These are phyloP conservation scores for Teunomyces lycoperdinae DNA, from an alignment of 805 yeast species.

Conservation along the genomic window DNA sequence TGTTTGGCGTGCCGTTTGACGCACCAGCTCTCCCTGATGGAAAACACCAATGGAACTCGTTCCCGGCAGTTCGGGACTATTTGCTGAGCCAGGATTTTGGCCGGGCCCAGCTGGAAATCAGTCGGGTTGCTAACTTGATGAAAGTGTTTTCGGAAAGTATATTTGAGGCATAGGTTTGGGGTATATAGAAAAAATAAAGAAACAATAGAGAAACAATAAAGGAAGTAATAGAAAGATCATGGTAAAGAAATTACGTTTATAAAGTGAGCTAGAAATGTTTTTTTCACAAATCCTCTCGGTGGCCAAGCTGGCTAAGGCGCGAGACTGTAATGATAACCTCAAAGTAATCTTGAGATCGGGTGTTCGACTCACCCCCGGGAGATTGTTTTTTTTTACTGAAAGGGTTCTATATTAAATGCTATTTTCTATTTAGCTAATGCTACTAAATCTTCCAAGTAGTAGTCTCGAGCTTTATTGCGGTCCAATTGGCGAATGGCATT, in stretches of 20 bases:
- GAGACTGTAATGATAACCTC: conserved; percentile 41
- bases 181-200: neutral
- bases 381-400: conserved; percentile 22
- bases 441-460: conserved; percentile 33
- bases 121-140: conserved; percentile 33
- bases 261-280: neutral
- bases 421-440: conserved; percentile 1
- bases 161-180: conserved; percentile 1
- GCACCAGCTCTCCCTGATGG: conserved; percentile 42
- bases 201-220: neutral
- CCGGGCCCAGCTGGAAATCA: conserved; percentile 53
- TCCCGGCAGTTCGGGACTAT: conserved; percentile 76
- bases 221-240: too few species aligned
- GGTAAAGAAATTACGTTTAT: neutral
- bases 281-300: conserved; percentile 30
- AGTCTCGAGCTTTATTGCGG: conserved; percentile 21
- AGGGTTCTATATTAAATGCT: neutral
- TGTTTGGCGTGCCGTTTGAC: conserved; percentile 66
- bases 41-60: conserved; percentile 56
- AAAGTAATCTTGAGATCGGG: conserved; percentile 47
- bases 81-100: conserved; percentile 48
- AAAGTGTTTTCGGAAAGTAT: neutral
- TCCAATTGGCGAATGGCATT: conserved; percentile 38
- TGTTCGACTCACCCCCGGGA: conserved; percentile 51
- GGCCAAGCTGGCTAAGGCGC: conserved; percentile 52